These are phyloP conservation scores for Podosphaera aphanis DNA, from an alignment of 2,329 filamentous ascomycete genomes.

Conservation along the genomic window DNA sequence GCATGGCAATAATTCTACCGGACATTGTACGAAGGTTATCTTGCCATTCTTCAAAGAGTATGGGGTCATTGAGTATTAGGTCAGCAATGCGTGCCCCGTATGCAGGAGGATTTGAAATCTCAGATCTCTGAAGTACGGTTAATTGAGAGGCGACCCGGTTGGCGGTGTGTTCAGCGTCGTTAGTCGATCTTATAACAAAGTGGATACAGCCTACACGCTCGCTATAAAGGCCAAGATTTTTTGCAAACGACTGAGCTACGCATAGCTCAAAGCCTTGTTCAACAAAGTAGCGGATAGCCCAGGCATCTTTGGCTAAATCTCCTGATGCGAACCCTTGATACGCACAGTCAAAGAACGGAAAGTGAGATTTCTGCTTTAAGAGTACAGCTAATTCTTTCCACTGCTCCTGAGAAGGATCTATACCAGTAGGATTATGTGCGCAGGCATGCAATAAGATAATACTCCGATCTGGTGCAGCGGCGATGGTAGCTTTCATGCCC, in stretches of 20 bases:
- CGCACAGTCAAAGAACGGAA: constrained; percentile 95
- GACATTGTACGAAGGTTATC: constrained; percentile 83
- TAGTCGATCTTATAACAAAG: constrained; percentile 51
- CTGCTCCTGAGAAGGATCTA: constrained; percentile 81
- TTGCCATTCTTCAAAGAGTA: constrained; percentile 71
- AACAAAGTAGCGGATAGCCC: constrained; percentile 84
- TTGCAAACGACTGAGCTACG: constrained; percentile 84
- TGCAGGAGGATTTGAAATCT: constrained; percentile 90
- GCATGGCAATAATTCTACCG: constrained; percentile 84
- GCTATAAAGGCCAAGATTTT: constrained; percentile 94
- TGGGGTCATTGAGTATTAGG: constrained; percentile 58
- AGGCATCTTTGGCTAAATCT: constrained; percentile 61
- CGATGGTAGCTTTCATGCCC: constrained; percentile 55
- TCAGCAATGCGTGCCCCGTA: constrained; percentile 82
- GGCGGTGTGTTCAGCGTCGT: constrained; percentile 36
- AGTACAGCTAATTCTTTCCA: constrained; percentile 74
- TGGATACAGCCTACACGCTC: constrained; percentile 94
- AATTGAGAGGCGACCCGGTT: constrained; percentile 63
- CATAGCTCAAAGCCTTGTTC: constrained; percentile 76
- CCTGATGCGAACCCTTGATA: constrained; percentile 97
- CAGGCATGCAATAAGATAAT: constrained; percentile 86
- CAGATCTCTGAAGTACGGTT: constrained; percentile 80
- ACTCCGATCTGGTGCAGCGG: constrained; percentile 50
- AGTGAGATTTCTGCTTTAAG: constrained; percentile 57
- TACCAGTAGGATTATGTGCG: constrained; percentile 93